These are phyloP conservation scores for Trifolium fragiferum DNA, from an alignment of 306 rosid genomes.

Conservation along the genomic window DNA sequence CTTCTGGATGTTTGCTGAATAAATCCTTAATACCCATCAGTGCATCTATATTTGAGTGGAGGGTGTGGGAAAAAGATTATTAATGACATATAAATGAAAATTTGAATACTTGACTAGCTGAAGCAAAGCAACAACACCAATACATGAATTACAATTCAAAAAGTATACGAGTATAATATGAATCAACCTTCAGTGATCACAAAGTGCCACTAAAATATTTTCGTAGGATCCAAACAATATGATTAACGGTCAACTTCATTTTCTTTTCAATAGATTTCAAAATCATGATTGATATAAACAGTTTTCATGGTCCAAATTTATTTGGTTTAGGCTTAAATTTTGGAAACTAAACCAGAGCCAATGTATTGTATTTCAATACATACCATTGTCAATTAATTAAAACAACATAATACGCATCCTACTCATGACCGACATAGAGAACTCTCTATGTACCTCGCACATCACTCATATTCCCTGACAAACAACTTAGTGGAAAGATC, in stretches of 20 bases:
- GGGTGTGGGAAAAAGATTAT: not conserved
- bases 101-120: slow-evolving; percentile 9
- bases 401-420: slow-evolving; percentile 9
- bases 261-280: slow-evolving; percentile 15
- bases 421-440: not conserved
- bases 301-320: not conserved
- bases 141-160: slow-evolving; percentile 5
- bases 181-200: slow-evolving; percentile 15
- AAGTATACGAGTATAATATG: not conserved
- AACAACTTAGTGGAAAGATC: slow-evolving; percentile 23
- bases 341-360: slow-evolving; percentile 19
- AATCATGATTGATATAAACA: slow-evolving; percentile 20
- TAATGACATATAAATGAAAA: slow-evolving; percentile 35
- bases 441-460: slow-evolving; percentile 12
- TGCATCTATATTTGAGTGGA: slow-evolving; percentile 59
- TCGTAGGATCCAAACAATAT: too few species aligned
- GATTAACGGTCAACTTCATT: slow-evolving; percentile 5
- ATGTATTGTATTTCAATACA: slow-evolving; percentile 18
- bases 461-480: slow-evolving; percentile 19
- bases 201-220: not conserved
- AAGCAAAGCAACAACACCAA: not conserved
- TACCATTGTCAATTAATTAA: slow-evolving; percentile 20
- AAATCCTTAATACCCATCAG: slow-evolving; percentile 82
- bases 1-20: slow-evolving; percentile 67
- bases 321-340: not conserved